Evolutionary conservation across 2,329 filamentous ascomycete genomes (phyloP).

Genomic region (Beauveria pseudobassiana): DNA sequence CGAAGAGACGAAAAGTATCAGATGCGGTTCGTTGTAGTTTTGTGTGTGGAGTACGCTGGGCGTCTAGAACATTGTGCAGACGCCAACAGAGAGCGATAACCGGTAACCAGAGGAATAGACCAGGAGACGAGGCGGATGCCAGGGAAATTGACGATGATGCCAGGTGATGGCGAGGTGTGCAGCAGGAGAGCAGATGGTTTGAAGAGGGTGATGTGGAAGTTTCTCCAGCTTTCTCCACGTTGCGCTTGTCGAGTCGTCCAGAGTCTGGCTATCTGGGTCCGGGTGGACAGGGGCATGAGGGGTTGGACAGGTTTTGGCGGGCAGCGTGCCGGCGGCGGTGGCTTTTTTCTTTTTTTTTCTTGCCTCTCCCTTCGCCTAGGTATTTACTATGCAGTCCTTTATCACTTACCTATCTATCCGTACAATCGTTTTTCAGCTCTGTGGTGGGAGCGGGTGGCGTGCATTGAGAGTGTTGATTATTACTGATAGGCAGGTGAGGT

Average conservation of each 20-base stretch:
- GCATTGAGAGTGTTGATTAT: too few relatives aligned
- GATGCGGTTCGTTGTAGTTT: constrained; percentile 1
- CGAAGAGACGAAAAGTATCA: constrained; percentile 1
- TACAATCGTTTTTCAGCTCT: too few relatives aligned
- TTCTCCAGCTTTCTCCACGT: constrained; percentile 28
- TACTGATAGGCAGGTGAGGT: too few relatives aligned
- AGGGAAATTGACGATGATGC: constrained; percentile 17
- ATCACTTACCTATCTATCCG: too few relatives aligned
- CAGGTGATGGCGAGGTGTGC: constrained; percentile 18
- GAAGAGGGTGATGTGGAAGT: constrained; percentile 36
- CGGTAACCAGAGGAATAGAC: constrained; percentile 33
- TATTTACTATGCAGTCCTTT: too few relatives aligned
- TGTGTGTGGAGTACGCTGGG: constrained; percentile 18
- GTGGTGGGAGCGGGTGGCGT: too few relatives aligned
- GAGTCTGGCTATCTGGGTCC: neutral
- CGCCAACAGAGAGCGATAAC: constrained; percentile 27
- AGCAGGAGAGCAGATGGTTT: constrained; percentile 19
- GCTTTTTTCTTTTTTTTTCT: neutral
- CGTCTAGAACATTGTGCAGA: constrained; percentile 33
- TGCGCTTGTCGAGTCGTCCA: constrained; percentile 16
- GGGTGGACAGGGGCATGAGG: constrained; percentile 13
- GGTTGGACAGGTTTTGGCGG: constrained; percentile 7
- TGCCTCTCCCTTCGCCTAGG: neutral
- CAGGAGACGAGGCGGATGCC: constrained; percentile 30
- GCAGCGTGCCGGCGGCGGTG: neutral